Evolutionary conservation across 2,329 filamentous ascomycete species (phyloP), one percentile per base, ranked within the genome.

Genomic region (Colletotrichum sojae): DNA sequence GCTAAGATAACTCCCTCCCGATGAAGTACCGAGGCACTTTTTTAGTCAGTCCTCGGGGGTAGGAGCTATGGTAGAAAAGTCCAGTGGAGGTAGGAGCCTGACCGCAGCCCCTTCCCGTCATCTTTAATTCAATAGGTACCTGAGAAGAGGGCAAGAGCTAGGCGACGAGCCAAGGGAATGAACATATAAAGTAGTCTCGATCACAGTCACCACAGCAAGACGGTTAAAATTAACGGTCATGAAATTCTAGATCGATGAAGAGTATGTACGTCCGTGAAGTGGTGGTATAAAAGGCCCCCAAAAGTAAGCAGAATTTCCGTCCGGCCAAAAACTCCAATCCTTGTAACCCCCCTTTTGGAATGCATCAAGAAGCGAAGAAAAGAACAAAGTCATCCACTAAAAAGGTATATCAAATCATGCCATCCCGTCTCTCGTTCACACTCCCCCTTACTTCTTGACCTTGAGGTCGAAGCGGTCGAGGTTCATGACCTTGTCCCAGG

Each of bases 401-500:
- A 36, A 36, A 36, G 31, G 31, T 36, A 36, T 36, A 8, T 36
- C 31, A 51, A 25, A 51, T 16, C 45, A 46, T 46, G 4, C 8
- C 45, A 13, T 46, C 45, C 18, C 43, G 16, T 46, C 31, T 36
- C 31, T 10, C 8, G 10, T 8, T 36, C 10, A 8, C 31, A 9
- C 31, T 36, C 31, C 31, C n/a, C 6, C 55, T 40, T 55, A 63
- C 48, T 69, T 78, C 61, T 65, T 72, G 56, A 59, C 56, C 46
- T 71, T 69, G 27, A 89, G 68, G 73, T 94, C 92, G 76, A 89
- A 94, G n/a, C 92, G 86, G 78, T 94, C 92, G 63, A 91, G 78
- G 76, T 92, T 91, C 88, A 91, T 91, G 16, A 94, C 88, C 89
- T 94, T 94, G 75, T 84, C 83, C 92, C 92, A 94, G 2, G 89